A percentile compares a stretch with the other conserved stretches of the same genome.
Conservation (phyloP, 2,329 filamentous ascomycete species). For the Alternaria burnsii region DNA sequence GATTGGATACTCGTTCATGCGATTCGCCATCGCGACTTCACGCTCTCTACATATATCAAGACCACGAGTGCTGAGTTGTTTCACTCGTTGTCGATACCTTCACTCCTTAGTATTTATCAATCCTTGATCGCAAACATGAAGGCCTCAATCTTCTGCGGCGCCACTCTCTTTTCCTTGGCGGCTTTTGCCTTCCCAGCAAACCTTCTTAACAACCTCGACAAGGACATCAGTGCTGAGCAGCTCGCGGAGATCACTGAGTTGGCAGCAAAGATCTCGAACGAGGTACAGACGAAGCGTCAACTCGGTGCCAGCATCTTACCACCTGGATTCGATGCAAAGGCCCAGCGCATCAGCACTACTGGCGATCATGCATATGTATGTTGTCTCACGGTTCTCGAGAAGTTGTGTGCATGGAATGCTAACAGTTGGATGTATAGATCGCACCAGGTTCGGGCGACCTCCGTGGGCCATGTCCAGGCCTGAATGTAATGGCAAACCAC, state of each 20-base stretch:
- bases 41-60: background rate
- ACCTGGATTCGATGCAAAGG: background rate
- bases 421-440: background rate
- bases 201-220: background rate
- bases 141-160: background rate
- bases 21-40: background rate
- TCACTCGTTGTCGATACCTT: background rate
- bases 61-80: background rate
- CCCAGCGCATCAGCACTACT: background rate
- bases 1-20: background rate
- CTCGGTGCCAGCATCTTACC: background rate
- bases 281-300: background rate
- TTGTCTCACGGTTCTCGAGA: background rate
- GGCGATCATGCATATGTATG: background rate
- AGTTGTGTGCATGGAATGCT: background rate
- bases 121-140: background rate
- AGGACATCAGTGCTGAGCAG: background rate
- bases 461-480: slow-evolving; percentile 41
- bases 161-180: background rate
- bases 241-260: background rate
- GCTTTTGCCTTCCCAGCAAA: background rate
- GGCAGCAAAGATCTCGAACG: background rate
- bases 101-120: background rate
- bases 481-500: slow-evolving; percentile 46
- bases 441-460: slow-evolving; percentile 16